A percentile compares a stretch with the other conserved stretches of the same genome.
Evolutionary conservation across 306 rosid species (phyloP).

Genomic region (Potentilla sterilis): DNA sequence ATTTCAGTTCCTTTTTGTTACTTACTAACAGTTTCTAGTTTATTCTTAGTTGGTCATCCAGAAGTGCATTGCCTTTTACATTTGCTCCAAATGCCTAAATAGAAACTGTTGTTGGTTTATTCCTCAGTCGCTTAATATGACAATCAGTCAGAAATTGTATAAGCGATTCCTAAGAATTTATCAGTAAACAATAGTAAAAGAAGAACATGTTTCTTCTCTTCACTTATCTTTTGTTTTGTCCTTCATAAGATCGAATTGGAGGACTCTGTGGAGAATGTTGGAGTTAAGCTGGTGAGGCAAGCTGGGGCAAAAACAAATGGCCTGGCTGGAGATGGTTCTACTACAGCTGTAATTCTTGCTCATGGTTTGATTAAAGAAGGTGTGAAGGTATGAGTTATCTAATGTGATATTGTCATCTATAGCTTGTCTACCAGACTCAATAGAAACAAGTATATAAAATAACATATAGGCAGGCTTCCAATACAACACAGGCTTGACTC

Average conservation of each 20-base stretch:
- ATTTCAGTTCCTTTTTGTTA: background rate
- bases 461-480: background rate
- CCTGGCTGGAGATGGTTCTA: conserved; percentile 91
- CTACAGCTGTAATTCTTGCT: conserved; percentile 87
- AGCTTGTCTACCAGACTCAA: background rate
- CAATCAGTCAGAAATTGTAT: background rate
- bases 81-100: background rate
- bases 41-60: background rate
- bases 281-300: conserved; percentile 93
- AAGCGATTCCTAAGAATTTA: background rate
- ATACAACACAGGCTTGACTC: background rate
- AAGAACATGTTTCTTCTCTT: background rate
- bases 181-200: background rate
- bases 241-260: conserved; percentile 75
- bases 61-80: background rate
- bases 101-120: background rate
- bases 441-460: background rate
- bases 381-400: conserved; percentile 52
- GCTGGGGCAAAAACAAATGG: conserved; percentile 96
- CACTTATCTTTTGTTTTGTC: background rate
- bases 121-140: background rate
- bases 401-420: background rate
- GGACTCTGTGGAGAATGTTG: conserved; percentile 89
- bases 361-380: conserved; percentile 93
- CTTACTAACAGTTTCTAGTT: background rate